Conservation (phyloP, 495 filamentous ascomycete species). For the Lindgomyces ingoldianus region DNA sequence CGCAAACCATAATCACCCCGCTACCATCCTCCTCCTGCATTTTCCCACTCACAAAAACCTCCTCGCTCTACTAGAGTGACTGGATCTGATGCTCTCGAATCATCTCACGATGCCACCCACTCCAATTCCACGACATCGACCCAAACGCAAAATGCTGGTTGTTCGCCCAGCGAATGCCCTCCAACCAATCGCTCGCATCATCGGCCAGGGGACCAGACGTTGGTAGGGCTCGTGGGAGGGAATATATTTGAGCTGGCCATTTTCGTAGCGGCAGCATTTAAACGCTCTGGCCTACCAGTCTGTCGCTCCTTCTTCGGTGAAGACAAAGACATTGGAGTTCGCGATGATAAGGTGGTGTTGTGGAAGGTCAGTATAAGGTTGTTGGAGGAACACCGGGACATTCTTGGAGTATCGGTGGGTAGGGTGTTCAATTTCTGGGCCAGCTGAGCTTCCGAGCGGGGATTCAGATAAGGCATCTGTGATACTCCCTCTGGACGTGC, state of each 20-base stretch:
- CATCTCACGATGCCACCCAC: slow-evolving; percentile 1
- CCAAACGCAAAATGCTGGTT: slow-evolving; percentile 5
- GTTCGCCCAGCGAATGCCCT: slow-evolving; percentile 27
- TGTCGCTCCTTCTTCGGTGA: neutral
- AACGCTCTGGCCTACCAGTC: slow-evolving; percentile 8
- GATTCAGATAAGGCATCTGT: no score
- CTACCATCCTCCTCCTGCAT: neutral
- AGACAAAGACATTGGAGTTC: neutral
- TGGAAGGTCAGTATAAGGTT: neutral
- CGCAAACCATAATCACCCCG: neutral
- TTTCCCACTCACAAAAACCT: neutral
- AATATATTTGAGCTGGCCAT: neutral
- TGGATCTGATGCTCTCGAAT: slow-evolving; percentile 2
- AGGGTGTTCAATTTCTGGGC: neutral
- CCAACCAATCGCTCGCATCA: slow-evolving; percentile 20
- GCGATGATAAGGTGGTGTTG: slow-evolving; percentile 6
- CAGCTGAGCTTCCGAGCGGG: no score
- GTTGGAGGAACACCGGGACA: neutral
- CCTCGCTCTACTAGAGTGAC: slow-evolving; percentile 5
- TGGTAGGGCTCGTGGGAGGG: slow-evolving; percentile 14
- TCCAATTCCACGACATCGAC: neutral
- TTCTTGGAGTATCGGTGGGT: neutral
- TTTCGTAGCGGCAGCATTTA: neutral
- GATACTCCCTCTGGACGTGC: no score
- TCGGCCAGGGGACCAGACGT: neutral